Base-by-base conservation (phyloP, 441 rosid genomes). In the Adansonia grandidieri region DNA sequence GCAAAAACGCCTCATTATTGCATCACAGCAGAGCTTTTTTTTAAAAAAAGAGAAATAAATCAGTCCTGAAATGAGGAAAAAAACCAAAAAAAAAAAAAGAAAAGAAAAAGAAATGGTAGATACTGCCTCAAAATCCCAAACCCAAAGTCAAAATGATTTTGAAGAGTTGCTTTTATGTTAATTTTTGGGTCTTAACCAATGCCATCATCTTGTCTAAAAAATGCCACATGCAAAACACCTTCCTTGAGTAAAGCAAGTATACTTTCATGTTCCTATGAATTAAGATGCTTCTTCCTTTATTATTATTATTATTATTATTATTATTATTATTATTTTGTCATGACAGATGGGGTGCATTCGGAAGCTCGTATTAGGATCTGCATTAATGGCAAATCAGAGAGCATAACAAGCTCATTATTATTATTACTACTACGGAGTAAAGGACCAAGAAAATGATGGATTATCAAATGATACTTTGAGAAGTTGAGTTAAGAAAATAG, bases 91-190 rank as follows among this genome's bases (percentile, higher is more conserved):
- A 44, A 62, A 62, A 61, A 24, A 32, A 6, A 32, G n/a, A 5
- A 24, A 19, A 24, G 13, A 62, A 10, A 9, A 9, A 9, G 37
- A 2, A 13, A 15, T n/a, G 17, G 67, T 8, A 7, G 71, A 50
- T 2, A n/a, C 15, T 28, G 47, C 17, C 20, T 47, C 45, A 14
- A 37, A 40, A 19, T 9, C 20, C 69, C 45, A 14, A 37, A 40
- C 56, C 50, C 37, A 57, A 60, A 48, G 72, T 75, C 81, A 77
- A 81, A 84, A 82, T 68, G 71, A 44, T 32, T 75, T 76, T 76
- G 48, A 73, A 42, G 28, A 68, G 72, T 50, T 17, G 54, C 63
- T 65, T 68, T 20, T 60, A 63, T 45, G 24, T 40, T 72, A 5
- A 14, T 6, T 44, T 37, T 57, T 66, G 58, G 64, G 50, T 37